Conservation (phyloP, 2,329 filamentous ascomycete genomes). For the Neopestalotiopsis rosae region DNA sequence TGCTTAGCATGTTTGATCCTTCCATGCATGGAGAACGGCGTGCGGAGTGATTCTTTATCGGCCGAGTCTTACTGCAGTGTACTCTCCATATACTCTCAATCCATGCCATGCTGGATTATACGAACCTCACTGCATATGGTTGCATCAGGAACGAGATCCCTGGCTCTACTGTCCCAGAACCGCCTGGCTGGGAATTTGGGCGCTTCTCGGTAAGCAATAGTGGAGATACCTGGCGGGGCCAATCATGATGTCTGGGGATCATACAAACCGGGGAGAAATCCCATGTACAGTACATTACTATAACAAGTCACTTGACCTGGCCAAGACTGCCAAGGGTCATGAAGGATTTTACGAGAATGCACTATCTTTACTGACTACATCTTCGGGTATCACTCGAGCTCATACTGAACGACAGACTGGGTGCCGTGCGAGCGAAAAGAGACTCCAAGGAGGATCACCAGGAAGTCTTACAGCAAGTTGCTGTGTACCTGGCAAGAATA, state of each 20-base stretch:
- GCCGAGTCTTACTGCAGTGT: neutral
- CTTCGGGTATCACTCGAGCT: neutral
- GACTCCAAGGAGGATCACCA: no score
- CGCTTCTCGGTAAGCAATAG: neutral
- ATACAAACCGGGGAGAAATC: neutral
- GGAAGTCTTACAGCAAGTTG: no score
- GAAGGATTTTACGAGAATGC: neutral
- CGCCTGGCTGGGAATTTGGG: neutral
- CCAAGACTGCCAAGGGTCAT: neutral
- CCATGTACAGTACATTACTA: neutral
- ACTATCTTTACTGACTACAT: neutral
- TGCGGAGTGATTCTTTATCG: neutral
- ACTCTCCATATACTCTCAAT: neutral
- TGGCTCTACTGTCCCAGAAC: neutral
- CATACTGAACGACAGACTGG: no score
- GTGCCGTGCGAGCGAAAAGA: no score
- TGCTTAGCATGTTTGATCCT: neutral
- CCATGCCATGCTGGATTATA: neutral
- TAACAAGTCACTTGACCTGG: neutral
- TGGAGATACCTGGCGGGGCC: neutral
- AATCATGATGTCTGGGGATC: neutral
- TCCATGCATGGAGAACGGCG: neutral
- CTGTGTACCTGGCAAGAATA: no score
- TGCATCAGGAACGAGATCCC: neutral
- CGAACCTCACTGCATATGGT: neutral